Percentiles rank a stretch among this genome's conserved stretches.
phyloP scores from a whole-genome alignment of 441 rosid species.

The Populus hybrid region DNA sequence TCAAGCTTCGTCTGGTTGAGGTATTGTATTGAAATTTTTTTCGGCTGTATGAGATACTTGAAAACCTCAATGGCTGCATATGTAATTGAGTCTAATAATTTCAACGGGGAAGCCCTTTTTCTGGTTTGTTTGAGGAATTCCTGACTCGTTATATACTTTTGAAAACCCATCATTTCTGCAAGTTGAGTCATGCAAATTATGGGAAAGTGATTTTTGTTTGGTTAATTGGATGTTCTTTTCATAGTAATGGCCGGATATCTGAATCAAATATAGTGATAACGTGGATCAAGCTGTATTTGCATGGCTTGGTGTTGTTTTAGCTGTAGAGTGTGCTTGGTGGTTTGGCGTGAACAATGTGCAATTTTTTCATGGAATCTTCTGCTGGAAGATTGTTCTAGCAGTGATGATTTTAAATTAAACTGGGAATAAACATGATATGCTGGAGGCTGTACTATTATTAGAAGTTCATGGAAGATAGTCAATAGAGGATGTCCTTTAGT shows the following conservation, averaged over 20 bases:
- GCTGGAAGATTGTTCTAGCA: background rate
- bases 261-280: background rate
- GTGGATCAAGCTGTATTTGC: background rate
- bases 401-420: background rate
- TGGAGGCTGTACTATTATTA: background rate
- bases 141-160: background rate
- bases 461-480: background rate
- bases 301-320: background rate
- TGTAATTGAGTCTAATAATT: background rate
- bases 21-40: slow-evolving; percentile 24
- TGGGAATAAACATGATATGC: background rate
- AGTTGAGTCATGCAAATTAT: background rate
- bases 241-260: background rate
- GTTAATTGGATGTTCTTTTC: background rate
- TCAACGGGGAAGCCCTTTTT: background rate
- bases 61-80: background rate
- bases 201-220: background rate
- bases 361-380: background rate
- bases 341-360: background rate
- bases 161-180: background rate
- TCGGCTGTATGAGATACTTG: background rate
- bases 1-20: slow-evolving; percentile 90
- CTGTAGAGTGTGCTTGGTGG: background rate
- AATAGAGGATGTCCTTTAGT: background rate
- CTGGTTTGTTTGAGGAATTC: background rate